A percentile compares a stretch with the other conserved stretches of the same genome.
Conservation (phyloP, 2,329 filamentous ascomycete species). For the Colletotrichum tropicale region DNA sequence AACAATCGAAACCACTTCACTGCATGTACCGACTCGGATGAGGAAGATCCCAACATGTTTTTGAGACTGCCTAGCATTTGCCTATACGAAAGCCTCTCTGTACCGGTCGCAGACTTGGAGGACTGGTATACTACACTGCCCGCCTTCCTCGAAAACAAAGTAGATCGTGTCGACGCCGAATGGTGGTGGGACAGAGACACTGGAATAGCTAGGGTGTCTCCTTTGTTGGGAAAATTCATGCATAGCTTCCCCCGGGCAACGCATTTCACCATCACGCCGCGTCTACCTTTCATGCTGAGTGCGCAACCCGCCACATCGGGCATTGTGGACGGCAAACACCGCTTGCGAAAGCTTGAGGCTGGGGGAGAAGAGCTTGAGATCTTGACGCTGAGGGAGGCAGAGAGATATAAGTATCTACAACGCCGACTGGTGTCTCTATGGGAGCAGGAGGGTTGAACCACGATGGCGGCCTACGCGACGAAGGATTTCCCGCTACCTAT, state of each 20-base stretch:
- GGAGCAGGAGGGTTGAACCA: neutral
- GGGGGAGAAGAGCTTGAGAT: neutral
- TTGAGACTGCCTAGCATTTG: neutral
- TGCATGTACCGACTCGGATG: rapidly evolving
- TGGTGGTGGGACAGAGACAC: neutral
- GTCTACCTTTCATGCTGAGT: neutral
- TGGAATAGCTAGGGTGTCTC: neutral
- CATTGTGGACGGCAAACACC: neutral
- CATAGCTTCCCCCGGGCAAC: neutral
- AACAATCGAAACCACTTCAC: rapidly evolving
- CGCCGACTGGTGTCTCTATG: neutral
- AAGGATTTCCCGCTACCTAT: neutral
- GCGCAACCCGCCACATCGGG: neutral
- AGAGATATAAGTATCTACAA: neutral
- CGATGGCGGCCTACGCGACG: neutral
- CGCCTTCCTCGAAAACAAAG: rapidly evolving
- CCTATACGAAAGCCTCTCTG: rapidly evolving
- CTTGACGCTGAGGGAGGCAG: neutral
- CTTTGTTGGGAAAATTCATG: neutral
- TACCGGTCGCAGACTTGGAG: neutral
- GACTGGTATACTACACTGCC: neutral
- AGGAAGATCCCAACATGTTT: neutral
- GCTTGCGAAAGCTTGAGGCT: neutral
- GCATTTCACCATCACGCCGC: neutral
- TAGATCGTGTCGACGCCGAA: neutral